Percentiles rank a stretch among this genome's conserved stretches.
These are phyloP conservation scores for Opeltia flavorubescens DNA, from an alignment of 495 filamentous ascomycete genomes.

Conservation along the genomic window DNA sequence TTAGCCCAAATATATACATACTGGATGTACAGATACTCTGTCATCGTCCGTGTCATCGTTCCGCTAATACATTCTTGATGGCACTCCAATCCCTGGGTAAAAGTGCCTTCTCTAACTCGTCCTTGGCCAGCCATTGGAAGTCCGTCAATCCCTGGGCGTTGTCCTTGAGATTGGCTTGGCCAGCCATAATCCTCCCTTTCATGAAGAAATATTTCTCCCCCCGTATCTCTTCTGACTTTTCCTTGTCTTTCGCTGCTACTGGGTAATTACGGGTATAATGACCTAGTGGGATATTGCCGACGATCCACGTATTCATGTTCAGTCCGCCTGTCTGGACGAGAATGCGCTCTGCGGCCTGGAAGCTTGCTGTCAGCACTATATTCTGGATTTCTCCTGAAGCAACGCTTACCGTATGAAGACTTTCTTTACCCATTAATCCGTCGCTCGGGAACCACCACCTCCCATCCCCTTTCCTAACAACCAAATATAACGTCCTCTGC, in stretches of 20 bases:
- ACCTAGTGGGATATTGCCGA: conserved; percentile 79
- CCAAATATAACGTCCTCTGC: conserved; percentile 68
- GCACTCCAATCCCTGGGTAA: conserved; percentile 50
- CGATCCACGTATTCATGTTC: conserved; percentile 99
- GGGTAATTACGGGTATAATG: conserved; percentile 45
- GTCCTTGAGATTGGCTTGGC: conserved; percentile 66
- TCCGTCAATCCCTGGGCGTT: conserved; percentile 64
- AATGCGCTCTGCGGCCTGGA: conserved; percentile 66
- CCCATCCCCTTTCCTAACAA: conserved; percentile 47
- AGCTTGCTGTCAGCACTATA: background rate
- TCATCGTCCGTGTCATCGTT: conserved; percentile 32
- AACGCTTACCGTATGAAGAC: conserved; percentile 57
- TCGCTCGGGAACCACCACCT: conserved; percentile 75
- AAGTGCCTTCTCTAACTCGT: conserved; percentile 61
- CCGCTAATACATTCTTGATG: conserved; percentile 68
- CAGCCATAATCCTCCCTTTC: conserved; percentile 89
- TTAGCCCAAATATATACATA: background rate
- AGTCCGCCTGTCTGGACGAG: conserved; percentile 62
- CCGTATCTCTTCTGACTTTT: conserved; percentile 19
- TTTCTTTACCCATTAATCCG: conserved; percentile 51
- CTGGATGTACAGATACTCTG: background rate
- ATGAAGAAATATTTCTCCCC: conserved; percentile 90
- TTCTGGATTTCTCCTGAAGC: background rate
- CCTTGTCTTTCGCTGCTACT: conserved; percentile 10
- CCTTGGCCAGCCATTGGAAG: conserved; percentile 84